Evolutionary conservation across 352 stramenopile species (phyloP).

Genomic region (Pythium dissotocum): DNA sequence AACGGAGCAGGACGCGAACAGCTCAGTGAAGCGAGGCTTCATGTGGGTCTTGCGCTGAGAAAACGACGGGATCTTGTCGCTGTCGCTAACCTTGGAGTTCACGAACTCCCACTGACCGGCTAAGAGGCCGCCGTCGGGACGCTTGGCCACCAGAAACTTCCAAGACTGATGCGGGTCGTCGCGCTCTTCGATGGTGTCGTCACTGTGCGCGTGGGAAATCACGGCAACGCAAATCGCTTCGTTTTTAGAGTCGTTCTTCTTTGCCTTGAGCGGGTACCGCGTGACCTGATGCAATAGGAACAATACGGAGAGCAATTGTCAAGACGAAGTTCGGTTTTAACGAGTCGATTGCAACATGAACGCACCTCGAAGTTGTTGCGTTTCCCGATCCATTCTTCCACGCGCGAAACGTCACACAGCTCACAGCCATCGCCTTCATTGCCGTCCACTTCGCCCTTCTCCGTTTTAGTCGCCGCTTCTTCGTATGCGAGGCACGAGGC

Average conservation of each 20-base stretch:
- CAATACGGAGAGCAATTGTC: background rate
- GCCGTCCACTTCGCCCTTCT: conserved; percentile 8
- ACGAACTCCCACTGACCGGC: conserved; percentile 90
- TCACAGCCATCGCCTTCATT: conserved; percentile 33
- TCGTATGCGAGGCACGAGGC: conserved; percentile 70
- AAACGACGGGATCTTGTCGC: conserved; percentile 64
- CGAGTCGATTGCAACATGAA: background rate
- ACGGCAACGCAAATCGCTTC: conserved; percentile 78
- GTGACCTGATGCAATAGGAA: conserved; percentile 44
- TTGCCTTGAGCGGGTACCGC: conserved; percentile 80
- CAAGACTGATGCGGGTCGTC: conserved; percentile 32
- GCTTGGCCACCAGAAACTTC: conserved; percentile 81
- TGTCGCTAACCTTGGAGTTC: conserved; percentile 66
- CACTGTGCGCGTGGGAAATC: conserved; percentile 42
- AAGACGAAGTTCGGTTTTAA: background rate
- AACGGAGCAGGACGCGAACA: conserved; percentile 36
- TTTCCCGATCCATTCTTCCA: conserved; percentile 50
- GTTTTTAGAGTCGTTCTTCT: conserved; percentile 76
- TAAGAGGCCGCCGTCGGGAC: conserved; percentile 68
- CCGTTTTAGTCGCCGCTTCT: conserved; percentile 29
- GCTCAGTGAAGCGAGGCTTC: conserved; percentile 36
- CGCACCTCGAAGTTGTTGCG: conserved; percentile 31
- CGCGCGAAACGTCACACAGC: conserved; percentile 66
- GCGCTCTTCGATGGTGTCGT: background rate
- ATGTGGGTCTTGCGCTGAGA: conserved; percentile 62